Percentiles rank a stretch among this genome's conserved stretches.
Evolutionary conservation across 352 stramenopile genomes (phyloP).

Genomic region (Pythium utonaiense): DNA sequence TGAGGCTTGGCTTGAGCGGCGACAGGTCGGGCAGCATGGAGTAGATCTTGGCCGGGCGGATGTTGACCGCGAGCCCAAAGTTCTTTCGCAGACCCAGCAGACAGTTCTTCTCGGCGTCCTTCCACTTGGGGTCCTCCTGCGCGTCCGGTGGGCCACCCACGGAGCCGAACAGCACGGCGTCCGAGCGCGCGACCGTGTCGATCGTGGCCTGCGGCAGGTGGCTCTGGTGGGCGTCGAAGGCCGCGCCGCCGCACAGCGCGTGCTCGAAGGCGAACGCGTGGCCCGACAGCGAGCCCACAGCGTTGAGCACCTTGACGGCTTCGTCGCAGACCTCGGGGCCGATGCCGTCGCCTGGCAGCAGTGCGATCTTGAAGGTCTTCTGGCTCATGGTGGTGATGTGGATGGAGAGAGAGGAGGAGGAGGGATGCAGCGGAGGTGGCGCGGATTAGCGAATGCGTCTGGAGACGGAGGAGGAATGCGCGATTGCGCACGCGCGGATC

Average conservation of each 20-base stretch:
- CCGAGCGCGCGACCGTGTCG: conserved; percentile 85
- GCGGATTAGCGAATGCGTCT: conserved; percentile 8
- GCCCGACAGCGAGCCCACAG: conserved; percentile 71
- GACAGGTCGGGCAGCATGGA: conserved; percentile 96
- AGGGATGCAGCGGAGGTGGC: background rate
- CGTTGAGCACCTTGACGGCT: conserved; percentile 89
- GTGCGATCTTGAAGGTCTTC: conserved; percentile 86
- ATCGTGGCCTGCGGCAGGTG: conserved; percentile 95
- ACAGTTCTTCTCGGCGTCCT: conserved; percentile 93
- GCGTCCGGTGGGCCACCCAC: conserved; percentile 95
- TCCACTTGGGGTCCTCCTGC: conserved; percentile 87
- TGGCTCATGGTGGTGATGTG: conserved; percentile 25
- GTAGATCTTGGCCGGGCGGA: conserved; percentile 97
- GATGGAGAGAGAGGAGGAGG: background rate
- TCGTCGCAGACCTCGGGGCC: conserved; percentile 97
- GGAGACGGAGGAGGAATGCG: too few relatives aligned
- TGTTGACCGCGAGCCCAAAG: conserved; percentile 97
- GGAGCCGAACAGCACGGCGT: conserved; percentile 95
- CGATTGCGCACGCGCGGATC: too few relatives aligned
- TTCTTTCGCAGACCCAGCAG: conserved; percentile 97
- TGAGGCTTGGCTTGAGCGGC: conserved; percentile 96
- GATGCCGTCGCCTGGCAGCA: conserved; percentile 97
- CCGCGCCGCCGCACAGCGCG: conserved; percentile 94
- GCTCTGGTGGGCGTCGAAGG: conserved; percentile 88
- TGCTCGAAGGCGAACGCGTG: conserved; percentile 94